Percentiles rank a stretch among this genome's conserved stretches.
phyloP scores from a whole-genome alignment of 371 early-diverging fungal genomes.

The Globomyces sp. region DNA sequence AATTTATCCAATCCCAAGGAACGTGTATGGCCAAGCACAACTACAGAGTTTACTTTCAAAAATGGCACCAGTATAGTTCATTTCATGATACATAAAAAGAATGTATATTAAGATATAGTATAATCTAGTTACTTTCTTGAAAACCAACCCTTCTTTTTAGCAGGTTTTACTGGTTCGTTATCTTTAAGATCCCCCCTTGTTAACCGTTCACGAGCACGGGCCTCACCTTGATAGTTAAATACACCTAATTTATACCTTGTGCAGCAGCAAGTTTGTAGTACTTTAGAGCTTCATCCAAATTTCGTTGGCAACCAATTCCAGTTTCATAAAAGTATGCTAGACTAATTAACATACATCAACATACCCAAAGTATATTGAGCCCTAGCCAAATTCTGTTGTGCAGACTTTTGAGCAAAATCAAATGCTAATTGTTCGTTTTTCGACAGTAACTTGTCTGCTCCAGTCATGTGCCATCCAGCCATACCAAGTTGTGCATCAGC shows the following conservation, averaged over 20 bases:
- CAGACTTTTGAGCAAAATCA: constrained; percentile 73
- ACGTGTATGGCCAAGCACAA: constrained; percentile 30
- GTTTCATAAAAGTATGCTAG: not conserved
- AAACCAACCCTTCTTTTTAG: too few species aligned
- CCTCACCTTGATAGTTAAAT: too few species aligned
- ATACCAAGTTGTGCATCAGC: constrained; percentile 75
- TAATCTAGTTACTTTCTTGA: too few species aligned
- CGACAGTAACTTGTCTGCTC: constrained; percentile 34
- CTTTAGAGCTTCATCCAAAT: not conserved
- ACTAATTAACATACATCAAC: too few species aligned
- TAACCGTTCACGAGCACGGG: too few species aligned
- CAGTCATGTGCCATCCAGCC: constrained; percentile 88
- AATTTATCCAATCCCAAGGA: constrained; percentile 34
- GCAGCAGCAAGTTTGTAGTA: constrained; percentile 6
- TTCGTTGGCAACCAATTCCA: not conserved
- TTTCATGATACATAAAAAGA: too few species aligned
- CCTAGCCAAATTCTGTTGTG: constrained; percentile 66
- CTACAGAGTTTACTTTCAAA: constrained; percentile 3
- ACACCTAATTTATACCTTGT: not conserved
- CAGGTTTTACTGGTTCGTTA: too few species aligned
- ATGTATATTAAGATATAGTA: too few species aligned
- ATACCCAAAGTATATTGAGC: constrained; percentile 52
- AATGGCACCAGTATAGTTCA: constrained; percentile 1
- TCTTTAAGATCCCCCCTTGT: too few species aligned
- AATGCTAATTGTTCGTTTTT: constrained; percentile 73